A percentile compares a stretch with the other conserved stretches of the same genome.
Conservation (phyloP, 2,329 filamentous ascomycete genomes). For the Clonostachys sp. region DNA sequence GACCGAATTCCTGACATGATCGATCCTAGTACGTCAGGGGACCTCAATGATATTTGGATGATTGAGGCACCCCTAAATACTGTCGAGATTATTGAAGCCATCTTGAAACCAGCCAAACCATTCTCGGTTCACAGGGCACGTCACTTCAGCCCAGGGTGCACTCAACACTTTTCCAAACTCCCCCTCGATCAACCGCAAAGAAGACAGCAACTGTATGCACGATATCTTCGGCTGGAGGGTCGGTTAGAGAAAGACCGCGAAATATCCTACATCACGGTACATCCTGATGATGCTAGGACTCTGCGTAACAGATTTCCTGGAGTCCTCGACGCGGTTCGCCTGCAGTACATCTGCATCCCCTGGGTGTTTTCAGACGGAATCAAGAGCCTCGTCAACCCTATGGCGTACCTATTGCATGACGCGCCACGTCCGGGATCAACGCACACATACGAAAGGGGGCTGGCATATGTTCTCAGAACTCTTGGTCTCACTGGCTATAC, state of each 20-base stretch:
- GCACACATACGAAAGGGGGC: background rate
- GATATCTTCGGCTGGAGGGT: background rate
- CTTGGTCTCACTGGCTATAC: background rate
- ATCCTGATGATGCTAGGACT: background rate
- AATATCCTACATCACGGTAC: background rate
- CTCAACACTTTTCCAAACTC: background rate
- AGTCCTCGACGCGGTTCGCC: background rate
- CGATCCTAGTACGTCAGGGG: too few relatives aligned
- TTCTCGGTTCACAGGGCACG: background rate
- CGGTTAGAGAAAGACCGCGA: background rate
- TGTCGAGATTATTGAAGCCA: background rate
- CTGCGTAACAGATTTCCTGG: background rate
- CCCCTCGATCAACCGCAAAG: background rate
- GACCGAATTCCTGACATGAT: too few relatives aligned
- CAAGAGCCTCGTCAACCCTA: too few relatives aligned
- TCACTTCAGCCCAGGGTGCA: background rate
- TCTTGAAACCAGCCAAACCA: background rate
- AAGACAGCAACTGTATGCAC: background rate
- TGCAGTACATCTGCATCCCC: background rate
- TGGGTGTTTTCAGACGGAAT: background rate
- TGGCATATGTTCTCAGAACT: background rate
- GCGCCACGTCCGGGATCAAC: background rate
- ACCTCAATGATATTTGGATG: background rate
- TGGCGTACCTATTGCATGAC: too few relatives aligned
- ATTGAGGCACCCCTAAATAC: background rate